Evolutionary conservation across 163 green algal genomes (phyloP).

Genomic region (Coccomyxa subellipsoidea): DNA sequence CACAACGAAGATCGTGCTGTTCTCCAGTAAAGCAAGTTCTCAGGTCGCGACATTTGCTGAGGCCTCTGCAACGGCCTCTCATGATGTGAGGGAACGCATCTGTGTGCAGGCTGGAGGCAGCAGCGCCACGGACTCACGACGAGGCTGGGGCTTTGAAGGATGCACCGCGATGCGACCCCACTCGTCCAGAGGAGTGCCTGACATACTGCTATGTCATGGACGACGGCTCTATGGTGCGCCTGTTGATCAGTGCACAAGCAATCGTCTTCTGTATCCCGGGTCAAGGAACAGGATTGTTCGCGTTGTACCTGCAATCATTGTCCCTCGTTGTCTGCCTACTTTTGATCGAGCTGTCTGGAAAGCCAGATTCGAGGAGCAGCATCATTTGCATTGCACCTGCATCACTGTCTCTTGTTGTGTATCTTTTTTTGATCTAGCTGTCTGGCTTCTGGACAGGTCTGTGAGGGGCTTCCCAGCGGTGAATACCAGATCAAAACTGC

Average conservation of each 20-base stretch:
- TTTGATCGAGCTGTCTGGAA: no score
- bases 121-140: background rate
- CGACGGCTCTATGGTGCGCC: slow-evolving; percentile 1
- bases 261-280: background rate
- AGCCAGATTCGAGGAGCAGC: background rate
- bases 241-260: background rate
- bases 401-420: background rate
- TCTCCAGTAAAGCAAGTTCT: background rate
- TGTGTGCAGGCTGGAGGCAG: slow-evolving; percentile 2
- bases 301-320: no score
- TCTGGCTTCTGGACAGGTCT: background rate
- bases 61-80: no score
- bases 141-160: background rate
- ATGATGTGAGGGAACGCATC: no score
- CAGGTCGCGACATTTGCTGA: background rate
- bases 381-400: no score
- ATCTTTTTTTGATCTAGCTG: background rate
- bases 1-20: background rate
- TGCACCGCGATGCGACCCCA: background rate
- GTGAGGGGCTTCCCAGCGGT: slow-evolving; percentile 5
- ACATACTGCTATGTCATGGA: slow-evolving; percentile 14
- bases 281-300: no score
- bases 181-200: background rate
- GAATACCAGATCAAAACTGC: slow-evolving; percentile 7
- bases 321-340: background rate